Base-by-base conservation (phyloP, 2,329 filamentous ascomycete genomes). In the Apiospora kogelbergensis region DNA sequence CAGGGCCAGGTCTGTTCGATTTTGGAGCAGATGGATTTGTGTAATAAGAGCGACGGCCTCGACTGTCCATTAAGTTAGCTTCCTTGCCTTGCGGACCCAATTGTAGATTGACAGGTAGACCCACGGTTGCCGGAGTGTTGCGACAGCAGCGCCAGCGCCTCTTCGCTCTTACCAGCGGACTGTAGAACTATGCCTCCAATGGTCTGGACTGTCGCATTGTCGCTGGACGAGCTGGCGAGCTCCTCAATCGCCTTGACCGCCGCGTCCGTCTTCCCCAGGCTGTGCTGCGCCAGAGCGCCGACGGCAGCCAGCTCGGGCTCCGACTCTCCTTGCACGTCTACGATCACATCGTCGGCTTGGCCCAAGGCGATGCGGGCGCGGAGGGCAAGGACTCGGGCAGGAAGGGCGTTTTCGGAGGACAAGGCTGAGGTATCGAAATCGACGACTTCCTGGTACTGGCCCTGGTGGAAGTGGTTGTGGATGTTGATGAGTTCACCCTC, bases 11-110 rank as follows among this genome's bases (percentile, higher is more conserved):
- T 98, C 95, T 76, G 91, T 91, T 74, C 95, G 89, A 84, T 98
- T 98, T 79, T 97, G 94, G 74, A 93, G 88, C 11, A 98, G 90
- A 78, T 98, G 91, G 74, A 98, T 97, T 80, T 99, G 95, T 40
- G 95, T 90, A 72, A 96, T 95, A 71, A 98, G 84, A 60, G 95
- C 92, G 67, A 98, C 93, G 68, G 93, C 92, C 73, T 91, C 89
- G 70, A 91, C 88, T 90, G 69, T 24, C 65, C n/a, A 45, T n/a
- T 13, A 10, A 26, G 30, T 60, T 60, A 60, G 30, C 53, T 37
- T 22, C 13, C 17, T 24, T 20, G 6, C 48, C 48, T 9, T 7
- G 10, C 15, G 53, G 20, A 65, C 70, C 78, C 77, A 70, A 70
- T 72, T 48, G 65, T 67, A 20, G 20, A 30, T 40, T 6, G 73